Evolutionary conservation across 106 monocot species (phyloP).

Genomic region (Platanthera guangdongensis): DNA sequence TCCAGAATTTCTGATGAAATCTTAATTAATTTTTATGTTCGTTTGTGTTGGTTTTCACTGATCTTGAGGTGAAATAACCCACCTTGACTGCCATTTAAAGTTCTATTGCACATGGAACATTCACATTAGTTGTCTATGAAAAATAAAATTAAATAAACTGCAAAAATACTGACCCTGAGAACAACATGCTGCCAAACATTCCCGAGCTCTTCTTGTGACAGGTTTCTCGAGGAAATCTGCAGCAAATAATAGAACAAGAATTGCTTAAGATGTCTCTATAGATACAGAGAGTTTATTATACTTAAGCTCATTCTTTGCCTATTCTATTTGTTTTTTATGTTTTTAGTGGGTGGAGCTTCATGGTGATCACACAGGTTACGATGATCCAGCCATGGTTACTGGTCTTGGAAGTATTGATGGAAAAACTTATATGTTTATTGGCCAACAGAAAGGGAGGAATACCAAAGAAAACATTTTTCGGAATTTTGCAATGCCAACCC

Average conservation of each 20-base stretch:
- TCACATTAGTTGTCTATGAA: constrained; percentile 11
- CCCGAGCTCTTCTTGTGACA: constrained; percentile 74
- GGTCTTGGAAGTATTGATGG: constrained; percentile 80
- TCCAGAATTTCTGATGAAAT: not conserved
- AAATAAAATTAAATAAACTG: not conserved
- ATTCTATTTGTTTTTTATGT: constrained; percentile 1
- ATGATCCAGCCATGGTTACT: constrained; percentile 88
- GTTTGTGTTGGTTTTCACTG: constrained; percentile 39
- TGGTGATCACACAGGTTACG: constrained; percentile 90
- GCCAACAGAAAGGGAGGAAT: constrained; percentile 89
- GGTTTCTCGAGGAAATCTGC: constrained; percentile 77
- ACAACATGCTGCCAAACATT: constrained; percentile 93
- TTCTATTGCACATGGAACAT: constrained; percentile 1
- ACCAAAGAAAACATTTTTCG: constrained; percentile 90
- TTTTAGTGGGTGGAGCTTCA: constrained; percentile 90
- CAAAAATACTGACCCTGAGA: constrained; percentile 47
- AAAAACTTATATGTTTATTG: constrained; percentile 78
- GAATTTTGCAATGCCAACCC: constrained; percentile 96
- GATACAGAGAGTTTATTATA: too few species aligned
- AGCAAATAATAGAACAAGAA: too few species aligned
- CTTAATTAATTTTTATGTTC: constrained; percentile 16
- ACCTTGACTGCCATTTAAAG: constrained; percentile 70
- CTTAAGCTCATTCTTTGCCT: not conserved
- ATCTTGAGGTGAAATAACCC: constrained; percentile 31
- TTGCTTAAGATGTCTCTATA: too few species aligned